phyloP scores from a whole-genome alignment of 2,329 filamentous ascomycete genomes.

The Ascochyta koolunga region DNA sequence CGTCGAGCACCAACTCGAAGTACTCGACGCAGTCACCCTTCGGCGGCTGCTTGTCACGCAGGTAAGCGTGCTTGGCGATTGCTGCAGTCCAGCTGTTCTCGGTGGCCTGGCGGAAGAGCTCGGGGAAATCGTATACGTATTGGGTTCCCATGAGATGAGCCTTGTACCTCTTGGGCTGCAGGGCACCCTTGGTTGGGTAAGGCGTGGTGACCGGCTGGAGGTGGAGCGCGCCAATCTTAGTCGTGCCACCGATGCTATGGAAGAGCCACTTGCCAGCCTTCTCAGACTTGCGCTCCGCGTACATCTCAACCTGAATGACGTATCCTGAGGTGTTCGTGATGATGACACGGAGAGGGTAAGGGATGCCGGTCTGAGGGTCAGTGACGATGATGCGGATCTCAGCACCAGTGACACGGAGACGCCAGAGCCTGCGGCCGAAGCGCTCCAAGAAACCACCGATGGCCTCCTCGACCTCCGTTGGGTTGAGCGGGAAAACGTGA shows the following conservation, averaged over 20 bases:
- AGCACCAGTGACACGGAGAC: constrained; percentile 92
- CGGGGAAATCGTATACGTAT: constrained; percentile 99
- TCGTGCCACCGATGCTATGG: constrained; percentile 94
- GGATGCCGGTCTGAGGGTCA: constrained; percentile 79
- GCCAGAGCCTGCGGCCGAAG: constrained; percentile 93
- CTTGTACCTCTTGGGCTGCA: constrained; percentile 99
- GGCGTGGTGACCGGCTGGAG: constrained; percentile 87
- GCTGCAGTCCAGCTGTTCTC: constrained; percentile 91
- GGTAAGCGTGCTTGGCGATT: constrained; percentile 72
- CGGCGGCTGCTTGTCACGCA: constrained; percentile 81
- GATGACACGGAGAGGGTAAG: constrained; percentile 91
- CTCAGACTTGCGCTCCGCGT: constrained; percentile 96
- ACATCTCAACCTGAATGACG: constrained; percentile 96
- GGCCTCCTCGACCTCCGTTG: constrained; percentile 88
- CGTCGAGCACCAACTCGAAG: constrained; percentile 92
- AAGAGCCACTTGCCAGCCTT: constrained; percentile 95
- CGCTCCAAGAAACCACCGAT: constrained; percentile 95
- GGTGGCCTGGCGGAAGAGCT: constrained; percentile 97
- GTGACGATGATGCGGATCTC: constrained; percentile 99
- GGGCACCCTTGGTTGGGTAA: constrained; percentile 97
- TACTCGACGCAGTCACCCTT: constrained; percentile 92
- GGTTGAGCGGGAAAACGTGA: constrained; percentile 90
- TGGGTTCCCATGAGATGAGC: constrained; percentile 98
- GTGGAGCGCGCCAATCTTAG: constrained; percentile 95
- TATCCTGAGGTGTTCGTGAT: constrained; percentile 99